phyloP scores from a whole-genome alignment of 2,329 filamentous ascomycete species.

The Fusarium sororula region DNA sequence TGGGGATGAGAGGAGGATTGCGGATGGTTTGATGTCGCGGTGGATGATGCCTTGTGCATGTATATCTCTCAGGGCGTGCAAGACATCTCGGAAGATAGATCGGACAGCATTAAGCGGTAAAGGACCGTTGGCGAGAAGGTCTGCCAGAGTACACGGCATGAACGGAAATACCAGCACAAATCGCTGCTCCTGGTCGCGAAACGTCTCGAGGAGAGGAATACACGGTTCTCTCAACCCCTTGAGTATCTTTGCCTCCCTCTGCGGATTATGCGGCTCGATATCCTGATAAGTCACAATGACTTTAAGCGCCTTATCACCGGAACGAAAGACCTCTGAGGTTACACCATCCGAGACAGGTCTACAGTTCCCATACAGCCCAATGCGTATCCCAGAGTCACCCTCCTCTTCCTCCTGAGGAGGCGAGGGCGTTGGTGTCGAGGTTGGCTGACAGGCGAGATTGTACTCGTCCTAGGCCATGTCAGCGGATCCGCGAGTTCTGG shows the following conservation, averaged over 20 bases:
- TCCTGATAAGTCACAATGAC: slow-evolving; percentile 79
- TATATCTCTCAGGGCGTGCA: slow-evolving; percentile 75
- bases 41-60: slow-evolving; percentile 85
- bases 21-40: slow-evolving; percentile 92
- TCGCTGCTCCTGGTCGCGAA: slow-evolving; percentile 74
- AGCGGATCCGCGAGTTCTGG: slow-evolving; percentile 29
- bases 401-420: slow-evolving; percentile 4
- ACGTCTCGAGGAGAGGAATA: slow-evolving; percentile 77
- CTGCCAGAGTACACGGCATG: slow-evolving; percentile 75
- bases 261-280: slow-evolving; percentile 83
- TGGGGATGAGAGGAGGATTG: slow-evolving; percentile 76
- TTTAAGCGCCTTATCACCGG: slow-evolving; percentile 75
- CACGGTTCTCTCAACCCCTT: slow-evolving; percentile 62
- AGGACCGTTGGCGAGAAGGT: slow-evolving; percentile 66
- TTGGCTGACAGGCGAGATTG: slow-evolving; percentile 53
- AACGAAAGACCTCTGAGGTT: slow-evolving; percentile 85
- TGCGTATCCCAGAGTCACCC: slow-evolving; percentile 51
- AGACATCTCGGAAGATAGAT: slow-evolving; percentile 70
- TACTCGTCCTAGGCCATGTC: slow-evolving; percentile 65
- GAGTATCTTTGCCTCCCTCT: slow-evolving; percentile 82
- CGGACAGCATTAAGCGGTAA: slow-evolving; percentile 47
- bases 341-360: slow-evolving; percentile 71
- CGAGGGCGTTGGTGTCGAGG: slow-evolving; percentile 15
- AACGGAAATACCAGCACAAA: slow-evolving; percentile 89
- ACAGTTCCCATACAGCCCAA: slow-evolving; percentile 65